phyloP scores from a whole-genome alignment of 2,329 filamentous ascomycete species.

The Aspergillus fructus region DNA sequence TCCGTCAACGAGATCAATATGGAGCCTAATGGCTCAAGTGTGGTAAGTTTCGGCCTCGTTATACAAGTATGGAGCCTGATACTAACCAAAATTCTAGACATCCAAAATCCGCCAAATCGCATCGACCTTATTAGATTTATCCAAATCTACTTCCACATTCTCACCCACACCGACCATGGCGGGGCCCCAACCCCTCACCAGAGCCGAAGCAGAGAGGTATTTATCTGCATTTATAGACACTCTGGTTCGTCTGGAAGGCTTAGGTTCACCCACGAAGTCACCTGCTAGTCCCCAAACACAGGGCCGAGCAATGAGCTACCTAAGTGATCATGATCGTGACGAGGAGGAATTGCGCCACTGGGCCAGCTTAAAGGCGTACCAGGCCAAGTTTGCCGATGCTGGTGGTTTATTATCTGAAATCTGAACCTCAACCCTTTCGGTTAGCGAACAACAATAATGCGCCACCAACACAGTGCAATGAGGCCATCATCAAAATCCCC shows the following conservation, averaged over 20 bases:
- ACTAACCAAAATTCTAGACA: slow-evolving; percentile 49
- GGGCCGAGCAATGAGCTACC: slow-evolving; percentile 36
- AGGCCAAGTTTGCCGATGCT: slow-evolving; percentile 67
- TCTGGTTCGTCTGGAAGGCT: slow-evolving; percentile 70
- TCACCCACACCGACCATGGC: slow-evolving; percentile 20
- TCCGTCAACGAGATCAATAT: slow-evolving; percentile 82
- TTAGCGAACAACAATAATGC: neutral
- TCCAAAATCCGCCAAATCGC: slow-evolving; percentile 84
- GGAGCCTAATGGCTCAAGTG: slow-evolving; percentile 67
- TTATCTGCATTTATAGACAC: slow-evolving; percentile 72
- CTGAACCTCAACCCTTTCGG: slow-evolving; percentile 12
- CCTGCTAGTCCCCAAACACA: slow-evolving; percentile 30
- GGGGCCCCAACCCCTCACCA: slow-evolving; percentile 30
- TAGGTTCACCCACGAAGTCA: slow-evolving; percentile 34
- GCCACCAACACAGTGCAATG: neutral
- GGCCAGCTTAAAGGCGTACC: slow-evolving; percentile 77
- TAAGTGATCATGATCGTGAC: slow-evolving; percentile 58
- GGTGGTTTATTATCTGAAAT: slow-evolving; percentile 50
- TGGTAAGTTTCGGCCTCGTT: slow-evolving; percentile 51
- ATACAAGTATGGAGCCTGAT: neutral
- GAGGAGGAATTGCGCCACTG: slow-evolving; percentile 74
- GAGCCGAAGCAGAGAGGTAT: slow-evolving; percentile 65
- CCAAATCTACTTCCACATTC: slow-evolving; percentile 32
- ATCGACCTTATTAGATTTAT: slow-evolving; percentile 70
- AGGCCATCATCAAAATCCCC: no score